These are phyloP conservation scores for Pittosporum tobira DNA, from an alignment of 129 eudicot species.

Conservation along the genomic window DNA sequence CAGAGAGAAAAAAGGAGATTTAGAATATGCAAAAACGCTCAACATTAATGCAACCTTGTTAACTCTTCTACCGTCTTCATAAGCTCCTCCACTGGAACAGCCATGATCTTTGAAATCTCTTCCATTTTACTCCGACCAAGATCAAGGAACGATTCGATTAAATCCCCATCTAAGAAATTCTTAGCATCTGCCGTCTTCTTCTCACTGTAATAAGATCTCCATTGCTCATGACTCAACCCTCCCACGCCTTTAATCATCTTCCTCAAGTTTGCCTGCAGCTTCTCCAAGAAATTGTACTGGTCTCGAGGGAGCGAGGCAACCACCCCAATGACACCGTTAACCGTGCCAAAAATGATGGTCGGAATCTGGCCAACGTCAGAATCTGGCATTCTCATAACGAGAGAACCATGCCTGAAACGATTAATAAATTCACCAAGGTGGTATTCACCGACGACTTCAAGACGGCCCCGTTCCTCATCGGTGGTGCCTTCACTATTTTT, in stretches of 20 bases:
- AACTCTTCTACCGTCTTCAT: conserved; percentile 95
- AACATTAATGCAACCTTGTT: conserved; percentile 67
- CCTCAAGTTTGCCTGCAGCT: conserved; percentile 72
- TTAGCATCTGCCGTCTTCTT: conserved; percentile 86
- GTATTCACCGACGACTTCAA: conserved; percentile 90
- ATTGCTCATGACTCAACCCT: conserved; percentile 92
- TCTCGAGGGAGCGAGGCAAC: conserved; percentile 87
- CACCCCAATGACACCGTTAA: conserved; percentile 93
- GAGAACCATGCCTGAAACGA: conserved; percentile 88
- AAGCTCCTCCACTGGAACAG: conserved; percentile 80
- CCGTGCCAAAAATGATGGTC: conserved; percentile 76
- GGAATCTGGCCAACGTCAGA: conserved; percentile 91
- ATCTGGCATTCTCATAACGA: conserved; percentile 87
- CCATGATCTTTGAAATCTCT: conserved; percentile 65
- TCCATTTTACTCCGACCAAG: conserved; percentile 73
- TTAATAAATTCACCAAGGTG: conserved; percentile 92
- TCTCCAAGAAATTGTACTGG: conserved; percentile 70
- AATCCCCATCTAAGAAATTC: conserved; percentile 83
- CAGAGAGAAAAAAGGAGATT: neutral
- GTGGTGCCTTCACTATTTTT: conserved; percentile 97
- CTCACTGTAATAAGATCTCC: conserved; percentile 91
- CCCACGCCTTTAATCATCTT: conserved; percentile 88
- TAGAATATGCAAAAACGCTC: neutral
- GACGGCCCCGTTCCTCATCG: conserved; percentile 93
- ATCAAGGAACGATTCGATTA: conserved; percentile 93